A percentile compares a stretch with the other conserved stretches of the same genome.
Evolutionary conservation across 2,329 filamentous ascomycete species (phyloP).

Genomic region (Diaporthe australafricana): DNA sequence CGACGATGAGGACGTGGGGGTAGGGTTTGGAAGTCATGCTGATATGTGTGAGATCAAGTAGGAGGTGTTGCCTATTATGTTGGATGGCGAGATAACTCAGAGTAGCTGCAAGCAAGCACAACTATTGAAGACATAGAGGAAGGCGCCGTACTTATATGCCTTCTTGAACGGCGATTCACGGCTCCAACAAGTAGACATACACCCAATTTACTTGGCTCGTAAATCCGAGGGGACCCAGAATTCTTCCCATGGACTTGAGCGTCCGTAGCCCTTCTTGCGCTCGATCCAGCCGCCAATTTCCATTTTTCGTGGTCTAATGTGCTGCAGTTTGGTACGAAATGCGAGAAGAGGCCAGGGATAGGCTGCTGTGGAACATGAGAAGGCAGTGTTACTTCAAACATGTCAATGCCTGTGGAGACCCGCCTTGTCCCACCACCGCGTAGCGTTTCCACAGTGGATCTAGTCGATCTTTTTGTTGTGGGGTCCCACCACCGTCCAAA

Average conservation of each 20-base stretch:
- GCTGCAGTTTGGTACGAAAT: background rate
- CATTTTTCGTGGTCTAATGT: background rate
- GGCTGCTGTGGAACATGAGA: background rate
- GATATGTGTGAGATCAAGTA: background rate
- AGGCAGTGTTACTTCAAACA: background rate
- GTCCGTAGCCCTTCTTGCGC: background rate
- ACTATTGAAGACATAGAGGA: background rate
- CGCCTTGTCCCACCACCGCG: background rate
- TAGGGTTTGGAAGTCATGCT: slow-evolving; percentile 16
- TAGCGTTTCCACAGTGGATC: background rate
- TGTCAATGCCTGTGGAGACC: background rate
- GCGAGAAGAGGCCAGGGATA: background rate
- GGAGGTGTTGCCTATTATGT: background rate
- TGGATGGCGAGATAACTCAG: background rate
- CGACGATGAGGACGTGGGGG: slow-evolving; percentile 52
- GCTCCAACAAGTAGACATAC: background rate
- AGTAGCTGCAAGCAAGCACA: too few species aligned
- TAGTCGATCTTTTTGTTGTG: background rate
- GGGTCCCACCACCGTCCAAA: background rate
- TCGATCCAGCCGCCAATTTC: background rate
- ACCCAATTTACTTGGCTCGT: background rate
- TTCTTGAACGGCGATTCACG: background rate
- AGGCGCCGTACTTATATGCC: background rate
- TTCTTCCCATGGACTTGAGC: background rate
- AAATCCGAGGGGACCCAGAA: background rate